Percentiles rank a stretch among this genome's conserved stretches.
Evolutionary conservation across 2,329 filamentous ascomycete species (phyloP).

Genomic region (Fusarium decemcellulare): DNA sequence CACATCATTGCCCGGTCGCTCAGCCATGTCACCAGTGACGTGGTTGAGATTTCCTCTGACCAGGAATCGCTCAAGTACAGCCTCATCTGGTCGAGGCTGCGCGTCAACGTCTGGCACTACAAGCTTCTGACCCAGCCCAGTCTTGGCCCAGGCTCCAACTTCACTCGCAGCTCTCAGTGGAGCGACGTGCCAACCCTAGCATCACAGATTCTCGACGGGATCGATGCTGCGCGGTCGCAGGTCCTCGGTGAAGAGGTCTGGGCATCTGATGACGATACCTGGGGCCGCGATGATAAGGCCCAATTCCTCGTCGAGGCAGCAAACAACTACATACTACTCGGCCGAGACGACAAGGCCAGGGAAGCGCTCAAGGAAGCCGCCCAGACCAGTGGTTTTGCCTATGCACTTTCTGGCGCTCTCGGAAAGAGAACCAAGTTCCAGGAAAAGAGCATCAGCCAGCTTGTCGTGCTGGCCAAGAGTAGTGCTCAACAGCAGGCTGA

Average conservation of each 20-base stretch:
- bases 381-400: conserved; percentile 78
- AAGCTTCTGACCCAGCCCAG: conserved; percentile 72
- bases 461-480: conserved; percentile 92
- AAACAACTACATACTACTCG: conserved; percentile 87
- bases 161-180: conserved; percentile 70
- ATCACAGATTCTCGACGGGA: conserved; percentile 60
- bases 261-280: conserved; percentile 53
- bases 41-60: conserved; percentile 45
- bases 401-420: conserved; percentile 86
- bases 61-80: conserved; percentile 60
- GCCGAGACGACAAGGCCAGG: conserved; percentile 81
- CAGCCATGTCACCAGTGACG: conserved; percentile 35
- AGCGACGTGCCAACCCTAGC: conserved; percentile 72
- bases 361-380: conserved; percentile 79
- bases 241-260: conserved; percentile 56
- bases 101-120: conserved; percentile 80
- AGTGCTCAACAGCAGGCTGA: conserved; percentile 49
- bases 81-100: conserved; percentile 74
- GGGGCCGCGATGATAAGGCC: conserved; percentile 67
- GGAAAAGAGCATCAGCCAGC: conserved; percentile 84
- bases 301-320: conserved; percentile 87
- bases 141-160: conserved; percentile 67
- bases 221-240: conserved; percentile 58
- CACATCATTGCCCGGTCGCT: conserved; percentile 58
- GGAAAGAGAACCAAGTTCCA: conserved; percentile 90